Evolutionary conservation across 306 rosid genomes (phyloP).

Genomic region (Quercus cerris): DNA sequence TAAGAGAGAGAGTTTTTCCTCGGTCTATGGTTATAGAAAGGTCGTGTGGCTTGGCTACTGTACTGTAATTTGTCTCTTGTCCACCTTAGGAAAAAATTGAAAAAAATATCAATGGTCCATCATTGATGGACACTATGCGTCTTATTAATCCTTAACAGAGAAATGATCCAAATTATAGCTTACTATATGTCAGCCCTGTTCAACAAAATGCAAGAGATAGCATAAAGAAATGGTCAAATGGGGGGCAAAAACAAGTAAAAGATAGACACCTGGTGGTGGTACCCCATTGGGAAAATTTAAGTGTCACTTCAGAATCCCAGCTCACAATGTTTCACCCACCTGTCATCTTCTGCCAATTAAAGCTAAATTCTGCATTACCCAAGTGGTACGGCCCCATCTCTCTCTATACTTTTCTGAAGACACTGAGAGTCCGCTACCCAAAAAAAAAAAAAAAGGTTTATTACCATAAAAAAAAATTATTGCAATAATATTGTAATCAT

Average conservation of each 20-base stretch:
- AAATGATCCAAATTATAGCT: neutral
- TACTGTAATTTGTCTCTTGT: conserved; percentile 12
- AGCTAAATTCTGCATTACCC: neutral
- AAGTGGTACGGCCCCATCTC: no score
- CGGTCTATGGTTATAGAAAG: neutral
- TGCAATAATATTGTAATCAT: no score
- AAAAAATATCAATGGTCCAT: no score
- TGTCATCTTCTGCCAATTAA: conserved; percentile 6
- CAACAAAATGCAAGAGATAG: neutral
- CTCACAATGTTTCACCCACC: conserved; percentile 23
- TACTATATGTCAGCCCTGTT: neutral
- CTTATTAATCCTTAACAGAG: neutral
- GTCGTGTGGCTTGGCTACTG: neutral
- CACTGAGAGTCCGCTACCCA: no score
- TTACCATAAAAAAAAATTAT: no score
- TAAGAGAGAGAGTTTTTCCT: neutral
- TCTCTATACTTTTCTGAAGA: no score
- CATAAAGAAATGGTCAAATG: neutral
- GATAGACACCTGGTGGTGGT: neutral
- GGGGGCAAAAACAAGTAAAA: neutral
- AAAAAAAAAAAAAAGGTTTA: no score
- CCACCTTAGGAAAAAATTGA: neutral
- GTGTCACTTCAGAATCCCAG: conserved; percentile 24
- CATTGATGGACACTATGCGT: neutral
- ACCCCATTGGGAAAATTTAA: neutral